Conservation (phyloP, 768 basidiomycete genomes). For the Pleurotus djamor region DNA sequence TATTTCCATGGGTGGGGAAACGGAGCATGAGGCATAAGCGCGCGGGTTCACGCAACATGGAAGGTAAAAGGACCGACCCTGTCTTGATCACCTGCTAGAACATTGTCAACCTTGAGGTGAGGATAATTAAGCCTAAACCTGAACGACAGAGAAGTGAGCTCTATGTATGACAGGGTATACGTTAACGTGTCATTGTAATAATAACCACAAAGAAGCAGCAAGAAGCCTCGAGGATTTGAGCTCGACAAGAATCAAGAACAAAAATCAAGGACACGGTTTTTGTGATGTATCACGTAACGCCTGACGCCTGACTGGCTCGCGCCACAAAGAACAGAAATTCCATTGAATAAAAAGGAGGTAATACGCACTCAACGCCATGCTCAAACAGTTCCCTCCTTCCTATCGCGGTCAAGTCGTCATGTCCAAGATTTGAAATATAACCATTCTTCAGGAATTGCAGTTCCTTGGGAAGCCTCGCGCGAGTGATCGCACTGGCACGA, state of each 20-base stretch:
- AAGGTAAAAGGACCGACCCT: slow-evolving; percentile 14
- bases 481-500: slow-evolving; percentile 17
- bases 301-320: no score
- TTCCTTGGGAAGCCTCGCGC: slow-evolving; percentile 24
- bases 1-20: background rate
- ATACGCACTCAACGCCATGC: background rate
- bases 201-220: no score
- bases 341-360: background rate
- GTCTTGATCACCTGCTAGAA: slow-evolving; percentile 29
- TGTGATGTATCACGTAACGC: background rate
- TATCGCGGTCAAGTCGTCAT: slow-evolving; percentile 31
- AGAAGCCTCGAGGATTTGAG: no score
- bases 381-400: slow-evolving; percentile 20
- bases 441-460: slow-evolving; percentile 34
- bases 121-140: slow-evolving; percentile 29
- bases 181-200: no score
- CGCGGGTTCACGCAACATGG: background rate
- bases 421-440: slow-evolving; percentile 27
- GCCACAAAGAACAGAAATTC: no score
- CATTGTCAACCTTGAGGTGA: slow-evolving; percentile 16
- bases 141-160: background rate
- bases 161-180: no score
- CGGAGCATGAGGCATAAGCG: background rate
- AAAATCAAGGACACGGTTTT: no score
- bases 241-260: no score